Evolutionary conservation across 2,329 filamentous ascomycete genomes (phyloP).

Genomic region (Neonectria faginata): DNA sequence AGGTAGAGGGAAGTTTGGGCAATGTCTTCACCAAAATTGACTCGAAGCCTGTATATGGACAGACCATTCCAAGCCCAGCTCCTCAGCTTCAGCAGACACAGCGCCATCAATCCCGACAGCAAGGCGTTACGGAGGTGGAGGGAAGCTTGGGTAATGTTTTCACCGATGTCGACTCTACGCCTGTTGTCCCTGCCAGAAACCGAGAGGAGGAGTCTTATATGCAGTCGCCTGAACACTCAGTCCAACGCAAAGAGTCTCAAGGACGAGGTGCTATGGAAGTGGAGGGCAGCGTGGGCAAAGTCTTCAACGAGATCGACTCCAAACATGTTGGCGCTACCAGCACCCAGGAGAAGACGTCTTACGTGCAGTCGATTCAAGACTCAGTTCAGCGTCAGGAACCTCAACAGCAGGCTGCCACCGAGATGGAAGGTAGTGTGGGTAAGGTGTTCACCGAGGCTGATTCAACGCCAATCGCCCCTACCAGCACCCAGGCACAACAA

Average conservation of each 20-base stretch:
- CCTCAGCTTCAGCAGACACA: too few relatives aligned
- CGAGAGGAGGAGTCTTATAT: conserved; percentile 4
- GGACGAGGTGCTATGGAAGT: conserved; percentile 1
- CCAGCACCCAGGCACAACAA: background rate
- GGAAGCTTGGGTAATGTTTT: conserved; percentile 11
- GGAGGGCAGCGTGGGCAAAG: conserved; percentile 7
- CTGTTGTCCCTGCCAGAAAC: background rate
- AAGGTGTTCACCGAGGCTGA: conserved; percentile 16
- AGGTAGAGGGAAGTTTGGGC: conserved; percentile 13
- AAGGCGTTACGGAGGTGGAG: conserved; percentile 5
- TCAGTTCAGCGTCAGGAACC: background rate
- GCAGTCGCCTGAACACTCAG: background rate
- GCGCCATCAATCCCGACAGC: background rate
- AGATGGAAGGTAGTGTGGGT: conserved; percentile 11
- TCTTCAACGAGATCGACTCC: conserved; percentile 11
- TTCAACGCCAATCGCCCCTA: background rate
- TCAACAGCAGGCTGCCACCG: background rate
- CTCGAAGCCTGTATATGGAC: background rate
- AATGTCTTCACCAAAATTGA: conserved; percentile 3
- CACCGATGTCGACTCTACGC: conserved; percentile 8
- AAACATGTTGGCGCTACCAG: background rate
- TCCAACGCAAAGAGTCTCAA: background rate
- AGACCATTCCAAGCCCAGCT: background rate
- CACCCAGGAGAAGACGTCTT: conserved; percentile 2
- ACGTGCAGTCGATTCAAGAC: background rate